Base-by-base conservation (phyloP, 495 filamentous ascomycete genomes). In the Podospora bellae-mahoneyi region DNA sequence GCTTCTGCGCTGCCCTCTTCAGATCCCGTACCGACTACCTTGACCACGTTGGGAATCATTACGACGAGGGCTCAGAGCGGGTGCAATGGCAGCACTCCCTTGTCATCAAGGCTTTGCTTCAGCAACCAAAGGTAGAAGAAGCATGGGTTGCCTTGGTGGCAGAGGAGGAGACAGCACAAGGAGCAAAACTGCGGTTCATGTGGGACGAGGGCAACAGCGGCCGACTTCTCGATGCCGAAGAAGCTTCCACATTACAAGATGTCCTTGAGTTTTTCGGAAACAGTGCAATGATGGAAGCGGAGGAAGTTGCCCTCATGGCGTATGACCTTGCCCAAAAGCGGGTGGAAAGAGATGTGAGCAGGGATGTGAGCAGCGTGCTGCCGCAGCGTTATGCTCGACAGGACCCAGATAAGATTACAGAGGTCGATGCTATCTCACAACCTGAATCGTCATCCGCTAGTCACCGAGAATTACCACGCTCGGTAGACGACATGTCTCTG, bases 61-160 rank as follows among this genome's bases (percentile, higher is more conserved):
- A 71, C 54, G 75, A 77, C 30, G 68, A 75, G 6, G 70, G 70
- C 4, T 64, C 58, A 16, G 67, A 69, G 16, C 61, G 15, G 39
- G 30, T 34, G 3, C 66, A 75, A 15, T 77, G 75, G 73, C 68
- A 74, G 44, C 73, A 71, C 48, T 67, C 67, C 4, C 58, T 59
- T 4, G 75, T 75, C 56, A 74, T 77, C 44, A 69, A 71, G 56
- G 73, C 66, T 0, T 58, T 77, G 23, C 61, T 77, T 15, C 64
- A 64, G 16, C 73, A 75, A 30, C 71, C 73, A 15, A 62, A 62
- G 23, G 18, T 76, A 1, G 53, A 55, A 20, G 57, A 55, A 26
- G 68, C 66, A 13, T 76, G 74, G 74, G 61, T 48, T 4, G 44
- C 23, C 13, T 30, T 73, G 18, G 71, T 76, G 18, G 20, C 6